phyloP scores from a whole-genome alignment of 306 rosid genomes.

The Adenanthera pavonina region DNA sequence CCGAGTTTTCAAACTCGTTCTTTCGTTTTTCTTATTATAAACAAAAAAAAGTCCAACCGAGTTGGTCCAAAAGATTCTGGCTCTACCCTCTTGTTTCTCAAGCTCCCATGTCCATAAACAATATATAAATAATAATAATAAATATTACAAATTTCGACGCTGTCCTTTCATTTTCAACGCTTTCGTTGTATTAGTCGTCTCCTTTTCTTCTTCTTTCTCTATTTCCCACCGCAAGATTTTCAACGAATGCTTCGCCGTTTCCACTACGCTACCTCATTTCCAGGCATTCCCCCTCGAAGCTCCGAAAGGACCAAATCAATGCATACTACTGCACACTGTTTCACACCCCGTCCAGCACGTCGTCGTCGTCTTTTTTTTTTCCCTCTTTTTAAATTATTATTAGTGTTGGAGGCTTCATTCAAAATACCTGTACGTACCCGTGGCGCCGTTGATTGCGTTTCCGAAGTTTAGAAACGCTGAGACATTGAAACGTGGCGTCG shows the following conservation, averaged over 20 bases:
- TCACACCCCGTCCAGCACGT: constrained; percentile 75
- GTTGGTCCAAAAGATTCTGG: constrained; percentile 53
- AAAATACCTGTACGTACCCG: neutral
- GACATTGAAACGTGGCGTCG: constrained; percentile 90
- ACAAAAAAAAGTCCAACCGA: constrained; percentile 51
- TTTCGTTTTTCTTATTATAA: constrained; percentile 36
- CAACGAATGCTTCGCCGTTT: constrained; percentile 67
- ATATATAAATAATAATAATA: neutral
- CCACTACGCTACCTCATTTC: constrained; percentile 81
- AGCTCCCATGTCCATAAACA: neutral
- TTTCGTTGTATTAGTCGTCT: constrained; percentile 16
- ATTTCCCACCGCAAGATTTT: constrained; percentile 49
- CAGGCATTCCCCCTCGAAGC: constrained; percentile 41
- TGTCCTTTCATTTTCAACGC: constrained; percentile 48
- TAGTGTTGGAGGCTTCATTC: neutral
- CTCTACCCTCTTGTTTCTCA: neutral
- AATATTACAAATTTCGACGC: constrained; percentile 38
- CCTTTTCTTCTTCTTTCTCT: neutral
- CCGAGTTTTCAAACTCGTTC: constrained; percentile 50
- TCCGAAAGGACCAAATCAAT: constrained; percentile 44
- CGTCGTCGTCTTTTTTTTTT: constrained; percentile 39
- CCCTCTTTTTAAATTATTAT: neutral
- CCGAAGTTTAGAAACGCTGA: constrained; percentile 72
- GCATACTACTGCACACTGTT: constrained; percentile 56
- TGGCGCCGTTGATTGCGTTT: constrained; percentile 35